Evolutionary conservation across 306 rosid genomes (phyloP).

Genomic region (Biancaea sappan): DNA sequence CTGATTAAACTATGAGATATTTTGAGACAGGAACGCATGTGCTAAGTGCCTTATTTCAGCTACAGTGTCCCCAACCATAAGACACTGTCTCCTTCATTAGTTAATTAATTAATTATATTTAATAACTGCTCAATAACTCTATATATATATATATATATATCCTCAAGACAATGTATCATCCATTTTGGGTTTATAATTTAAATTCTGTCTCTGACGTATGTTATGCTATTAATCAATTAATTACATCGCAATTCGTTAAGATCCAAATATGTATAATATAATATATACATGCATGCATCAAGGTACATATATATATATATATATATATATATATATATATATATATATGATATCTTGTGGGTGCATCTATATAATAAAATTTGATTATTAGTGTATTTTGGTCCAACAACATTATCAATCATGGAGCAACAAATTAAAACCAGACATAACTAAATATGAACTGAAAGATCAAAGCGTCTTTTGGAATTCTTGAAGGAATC

Average conservation of each 20-base stretch:
- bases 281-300: not conserved
- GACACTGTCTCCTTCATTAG: slow-evolving; percentile 22
- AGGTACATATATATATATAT: not conserved
- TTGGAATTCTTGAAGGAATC: not conserved
- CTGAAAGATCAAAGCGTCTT: slow-evolving; percentile 6
- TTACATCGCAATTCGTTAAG: no score
- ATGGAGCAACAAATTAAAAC: slow-evolving; percentile 23
- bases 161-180: slow-evolving; percentile 35
- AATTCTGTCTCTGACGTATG: slow-evolving; percentile 28
- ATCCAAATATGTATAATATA: no score
- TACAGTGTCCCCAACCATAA: slow-evolving; percentile 27
- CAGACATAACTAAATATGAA: slow-evolving; percentile 32
- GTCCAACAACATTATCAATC: slow-evolving; percentile 38
- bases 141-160: no score
- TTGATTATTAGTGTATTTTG: slow-evolving; percentile 23
- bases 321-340: slow-evolving; percentile 36
- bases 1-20: not conserved
- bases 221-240: not conserved
- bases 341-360: slow-evolving; percentile 41
- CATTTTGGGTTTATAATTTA: slow-evolving; percentile 4
- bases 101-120: not conserved
- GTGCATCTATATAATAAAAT: slow-evolving; percentile 21
- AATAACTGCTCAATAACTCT: slow-evolving; percentile 7
- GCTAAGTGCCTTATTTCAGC: slow-evolving; percentile 17
- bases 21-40: slow-evolving; percentile 27